Evolutionary conservation across 495 filamentous ascomycete species (phyloP).

Genomic region (Glutinoglossum americanum): DNA sequence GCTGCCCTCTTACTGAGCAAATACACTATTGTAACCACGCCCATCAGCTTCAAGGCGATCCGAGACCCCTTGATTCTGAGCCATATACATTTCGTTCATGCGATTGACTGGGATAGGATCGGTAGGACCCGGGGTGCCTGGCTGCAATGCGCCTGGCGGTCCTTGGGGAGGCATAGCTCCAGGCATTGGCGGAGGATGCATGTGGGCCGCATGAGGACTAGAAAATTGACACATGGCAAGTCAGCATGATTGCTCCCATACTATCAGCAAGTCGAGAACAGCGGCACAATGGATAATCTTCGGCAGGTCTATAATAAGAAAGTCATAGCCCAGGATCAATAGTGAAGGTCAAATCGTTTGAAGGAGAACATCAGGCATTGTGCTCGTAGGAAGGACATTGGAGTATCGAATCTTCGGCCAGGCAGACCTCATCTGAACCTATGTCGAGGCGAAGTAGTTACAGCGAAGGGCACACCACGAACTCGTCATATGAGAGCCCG

Average conservation of each 20-base stretch:
- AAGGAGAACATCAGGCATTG: conserved; percentile 1
- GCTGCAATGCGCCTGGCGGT: conserved; percentile 20
- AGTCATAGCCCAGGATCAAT: not conserved
- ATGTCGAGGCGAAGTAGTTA: conserved; percentile 1
- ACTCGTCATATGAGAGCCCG: not conserved
- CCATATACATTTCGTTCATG: conserved; percentile 26
- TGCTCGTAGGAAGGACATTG: not conserved
- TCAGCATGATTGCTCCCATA: not conserved
- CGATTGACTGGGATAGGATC: conserved; percentile 22
- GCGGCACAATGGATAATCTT: not conserved
- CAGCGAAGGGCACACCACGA: not conserved
- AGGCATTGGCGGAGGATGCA: conserved; percentile 21
- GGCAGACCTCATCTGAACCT: not conserved
- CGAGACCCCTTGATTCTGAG: conserved; percentile 19
- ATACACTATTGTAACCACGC: conserved; percentile 24
- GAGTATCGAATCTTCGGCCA: not conserved
- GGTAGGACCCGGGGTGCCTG: conserved; percentile 21
- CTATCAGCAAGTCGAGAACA: not conserved
- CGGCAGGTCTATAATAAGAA: not conserved
- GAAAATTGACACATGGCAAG: conserved; percentile 9
- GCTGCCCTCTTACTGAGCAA: conserved; percentile 13
- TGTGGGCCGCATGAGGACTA: conserved; percentile 28
- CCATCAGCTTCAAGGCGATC: conserved; percentile 27
- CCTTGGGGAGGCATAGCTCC: conserved; percentile 20
- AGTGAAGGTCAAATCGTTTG: not conserved